Evolutionary conservation across 176 grass and related monocot species (phyloP), one percentile per base, ranked within the genome.

Genomic region (Aegilops speltoides): DNA sequence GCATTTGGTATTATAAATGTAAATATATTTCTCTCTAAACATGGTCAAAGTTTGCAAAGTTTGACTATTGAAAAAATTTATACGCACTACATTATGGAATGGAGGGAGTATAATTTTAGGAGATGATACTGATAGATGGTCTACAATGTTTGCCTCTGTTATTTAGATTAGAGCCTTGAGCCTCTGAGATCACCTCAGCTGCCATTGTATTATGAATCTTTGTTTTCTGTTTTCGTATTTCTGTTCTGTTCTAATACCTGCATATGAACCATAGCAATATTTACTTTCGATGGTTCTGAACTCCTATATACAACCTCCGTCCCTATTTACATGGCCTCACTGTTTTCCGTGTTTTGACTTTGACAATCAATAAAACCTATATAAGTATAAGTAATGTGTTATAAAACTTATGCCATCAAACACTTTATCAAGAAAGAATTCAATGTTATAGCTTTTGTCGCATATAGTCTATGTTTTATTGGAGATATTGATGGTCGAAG

Each of bases 141-240:
- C 74, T 70, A 15, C 84, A 79, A 19, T 85, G 8, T 77, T 68
- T 68, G 25, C 73, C 74, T 85, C 23, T 3, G 28, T 24, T 85
- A 79, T 13, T 48, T 74, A 48, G 40, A 74, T 26, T 45, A 73
- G 38, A 45, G 37, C n/a, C 22, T n/a, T 73, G 71, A 25, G 67
- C 45, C 32, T 85, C 62, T 17, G 34, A 70, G 52, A 17, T 70
- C 76, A 60, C 76, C 23, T 68, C 76, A 79, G 64, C 11, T 79
- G 48, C 32, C 54, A 37, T 60, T 73, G 8, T 61, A 36, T 79
- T 24, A 33, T 56, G 26, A 33, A 56, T 45, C 40, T 24, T 74
- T 74, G 23, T 74, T 74, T 48, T 74, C 43, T 46, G 23, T 26
- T 46, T 26, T 6, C 13, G 15, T 74, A 48, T 74, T 26, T 72